These are phyloP conservation scores for Emmonsiellopsis sp. DNA, from an alignment of 2,329 filamentous ascomycete genomes.

Conservation along the genomic window DNA sequence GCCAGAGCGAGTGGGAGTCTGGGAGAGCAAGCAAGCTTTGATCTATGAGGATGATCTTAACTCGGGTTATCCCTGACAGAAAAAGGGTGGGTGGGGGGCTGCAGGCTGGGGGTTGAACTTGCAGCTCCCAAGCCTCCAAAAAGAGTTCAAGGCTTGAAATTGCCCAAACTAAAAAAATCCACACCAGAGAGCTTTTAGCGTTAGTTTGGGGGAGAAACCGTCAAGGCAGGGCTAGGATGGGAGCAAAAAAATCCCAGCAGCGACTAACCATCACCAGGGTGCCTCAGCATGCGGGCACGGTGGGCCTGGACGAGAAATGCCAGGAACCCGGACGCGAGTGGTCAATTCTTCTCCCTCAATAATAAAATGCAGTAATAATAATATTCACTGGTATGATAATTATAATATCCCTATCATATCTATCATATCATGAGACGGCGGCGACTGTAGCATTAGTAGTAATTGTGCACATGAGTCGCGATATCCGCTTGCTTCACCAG, in stretches of 20 bases:
- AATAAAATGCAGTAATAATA: neutral
- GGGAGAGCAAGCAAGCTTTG: constrained; percentile 5
- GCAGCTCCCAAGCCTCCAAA: constrained; percentile 5
- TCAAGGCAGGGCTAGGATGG: neutral
- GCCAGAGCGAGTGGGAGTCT: neutral
- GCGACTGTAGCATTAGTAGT: no score
- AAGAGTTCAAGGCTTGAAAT: neutral
- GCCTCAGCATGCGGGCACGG: neutral
- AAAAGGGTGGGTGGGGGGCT: constrained; percentile 1
- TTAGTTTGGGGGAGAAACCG: neutral
- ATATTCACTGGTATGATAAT: neutral
- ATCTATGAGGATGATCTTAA: constrained; percentile 4
- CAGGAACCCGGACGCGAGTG: constrained; percentile 1
- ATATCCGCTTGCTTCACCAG: no score
- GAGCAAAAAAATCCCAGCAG: neutral
- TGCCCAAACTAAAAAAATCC: neutral
- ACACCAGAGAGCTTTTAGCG: neutral
- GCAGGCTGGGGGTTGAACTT: neutral
- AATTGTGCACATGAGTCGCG: no score
- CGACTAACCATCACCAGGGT: neutral
- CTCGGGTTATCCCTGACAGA: constrained; percentile 3
- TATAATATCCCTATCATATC: neutral
- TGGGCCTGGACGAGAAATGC: neutral
- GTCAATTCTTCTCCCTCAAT: neutral
- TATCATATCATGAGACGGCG: neutral